These are phyloP conservation scores for Typha latifolia DNA, from an alignment of 176 grass and related monocot species.

Conservation along the genomic window DNA sequence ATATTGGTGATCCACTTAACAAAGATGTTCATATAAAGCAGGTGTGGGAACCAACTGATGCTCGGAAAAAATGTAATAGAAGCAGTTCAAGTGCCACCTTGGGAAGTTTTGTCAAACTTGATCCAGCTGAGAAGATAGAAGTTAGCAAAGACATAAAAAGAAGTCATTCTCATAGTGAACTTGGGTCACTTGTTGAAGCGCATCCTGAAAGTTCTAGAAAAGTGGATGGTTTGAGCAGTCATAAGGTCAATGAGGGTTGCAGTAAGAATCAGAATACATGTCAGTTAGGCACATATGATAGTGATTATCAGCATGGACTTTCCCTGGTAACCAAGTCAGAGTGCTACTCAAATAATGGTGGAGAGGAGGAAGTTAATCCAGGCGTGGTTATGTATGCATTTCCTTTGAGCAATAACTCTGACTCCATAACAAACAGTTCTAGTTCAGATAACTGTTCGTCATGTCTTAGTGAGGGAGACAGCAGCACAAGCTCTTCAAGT, in stretches of 20 bases:
- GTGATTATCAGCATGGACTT: conserved; percentile 19
- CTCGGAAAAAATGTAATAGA: conserved; percentile 30
- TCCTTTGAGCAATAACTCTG: conserved; percentile 3
- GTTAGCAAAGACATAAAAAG: conserved; percentile 10
- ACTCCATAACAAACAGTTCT: neutral
- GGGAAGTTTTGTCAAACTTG: conserved; percentile 15
- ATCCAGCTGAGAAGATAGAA: conserved; percentile 22
- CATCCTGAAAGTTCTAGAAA: conserved; percentile 25
- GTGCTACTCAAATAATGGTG: conserved; percentile 20
- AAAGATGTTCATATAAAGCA: conserved; percentile 59
- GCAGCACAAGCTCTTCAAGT: conserved; percentile 57
- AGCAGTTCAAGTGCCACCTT: conserved; percentile 18
- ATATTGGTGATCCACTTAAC: conserved; percentile 35
- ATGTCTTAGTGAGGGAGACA: neutral
- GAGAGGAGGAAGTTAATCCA: conserved; percentile 27
- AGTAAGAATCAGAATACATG: too few relatives aligned
- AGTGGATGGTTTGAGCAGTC: conserved; percentile 24
- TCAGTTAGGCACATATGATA: neutral
- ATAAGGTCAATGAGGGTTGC: conserved; percentile 6
- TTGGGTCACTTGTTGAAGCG: neutral
- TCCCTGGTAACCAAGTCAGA: conserved; percentile 16
- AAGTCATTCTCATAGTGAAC: too few relatives aligned
- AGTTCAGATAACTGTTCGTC: too few relatives aligned
- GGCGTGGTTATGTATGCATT: conserved; percentile 9
- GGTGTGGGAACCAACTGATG: conserved; percentile 41